Percentiles rank a stretch among this genome's conserved stretches.
Evolutionary conservation across 2,329 filamentous ascomycete species (phyloP).

Genomic region (Fusarium torulosum): DNA sequence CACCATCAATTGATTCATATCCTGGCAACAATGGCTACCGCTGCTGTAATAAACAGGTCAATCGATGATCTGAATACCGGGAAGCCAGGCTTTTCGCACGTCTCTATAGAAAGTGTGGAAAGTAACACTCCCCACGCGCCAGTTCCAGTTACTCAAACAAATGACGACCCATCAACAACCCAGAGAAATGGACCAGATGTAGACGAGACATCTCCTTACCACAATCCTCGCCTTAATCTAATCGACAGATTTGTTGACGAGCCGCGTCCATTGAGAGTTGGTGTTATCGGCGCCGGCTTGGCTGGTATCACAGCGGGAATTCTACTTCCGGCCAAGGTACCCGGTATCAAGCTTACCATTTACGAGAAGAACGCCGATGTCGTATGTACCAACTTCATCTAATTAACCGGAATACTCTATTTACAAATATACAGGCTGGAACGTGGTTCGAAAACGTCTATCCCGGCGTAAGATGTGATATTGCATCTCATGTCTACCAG

Average conservation of each 20-base stretch:
- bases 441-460: constrained; percentile 70
- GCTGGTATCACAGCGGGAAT: constrained; percentile 67
- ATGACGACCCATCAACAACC: constrained; percentile 1
- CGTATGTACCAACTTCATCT: constrained; percentile 58
- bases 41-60: constrained; percentile 17
- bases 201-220: constrained; percentile 38
- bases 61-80: constrained; percentile 5
- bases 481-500: constrained; percentile 78
- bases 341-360: constrained; percentile 73
- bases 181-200: constrained; percentile 30
- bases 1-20: neutral
- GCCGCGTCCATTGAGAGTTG: constrained; percentile 51
- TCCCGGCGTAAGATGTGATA: constrained; percentile 75
- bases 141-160: constrained; percentile 4
- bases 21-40: constrained; percentile 24
- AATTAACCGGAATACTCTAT: rapidly evolving
- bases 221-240: constrained; percentile 40
- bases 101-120: constrained; percentile 7
- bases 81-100: constrained; percentile 11
- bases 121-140: constrained; percentile 7
- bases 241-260: constrained; percentile 54
- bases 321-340: constrained; percentile 76
- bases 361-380: constrained; percentile 77
- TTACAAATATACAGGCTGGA: constrained; percentile 55
- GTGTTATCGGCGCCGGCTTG: constrained; percentile 55